Conservation (phyloP, 345 rosid genomes). For the Odontarrhena argentea region DNA sequence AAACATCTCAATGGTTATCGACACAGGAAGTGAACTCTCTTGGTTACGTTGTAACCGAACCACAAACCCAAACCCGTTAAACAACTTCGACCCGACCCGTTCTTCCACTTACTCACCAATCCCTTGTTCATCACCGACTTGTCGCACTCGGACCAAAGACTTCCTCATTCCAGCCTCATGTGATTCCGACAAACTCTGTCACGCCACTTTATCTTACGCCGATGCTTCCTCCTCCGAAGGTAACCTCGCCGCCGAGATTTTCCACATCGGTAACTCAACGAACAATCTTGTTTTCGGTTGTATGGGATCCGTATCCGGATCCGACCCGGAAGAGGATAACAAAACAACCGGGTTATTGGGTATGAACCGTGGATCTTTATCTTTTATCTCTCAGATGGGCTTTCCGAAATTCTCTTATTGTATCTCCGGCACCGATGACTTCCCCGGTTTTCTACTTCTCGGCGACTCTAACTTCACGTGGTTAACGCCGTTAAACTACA, state of each 20-base stretch:
- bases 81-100: constrained; percentile 58
- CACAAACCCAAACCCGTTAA: constrained; percentile 34
- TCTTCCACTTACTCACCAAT: constrained; percentile 67
- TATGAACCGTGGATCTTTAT: constrained; percentile 89
- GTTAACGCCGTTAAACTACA: constrained; percentile 65
- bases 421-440: constrained; percentile 67
- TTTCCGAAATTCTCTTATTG: constrained; percentile 87
- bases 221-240: constrained; percentile 89
- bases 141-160: constrained; percentile 66
- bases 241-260: constrained; percentile 70
- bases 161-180: constrained; percentile 85
- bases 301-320: constrained; percentile 73
- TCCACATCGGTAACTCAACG: constrained; percentile 57
- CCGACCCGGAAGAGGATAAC: constrained; percentile 68
- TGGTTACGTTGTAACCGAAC: constrained; percentile 82
- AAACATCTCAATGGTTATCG: constrained; percentile 81
- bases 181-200: constrained; percentile 71
- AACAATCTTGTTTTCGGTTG: constrained; percentile 73
- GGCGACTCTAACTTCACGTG: constrained; percentile 74
- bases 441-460: constrained; percentile 72
- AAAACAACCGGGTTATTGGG: constrained; percentile 80
- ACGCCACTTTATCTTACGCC: constrained; percentile 79
- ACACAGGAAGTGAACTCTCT: constrained; percentile 92
- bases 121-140: constrained; percentile 70
- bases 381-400: constrained; percentile 79